Evolutionary conservation across 495 filamentous ascomycete genomes (phyloP).

Genomic region (Penicillium dipodomyicola): DNA sequence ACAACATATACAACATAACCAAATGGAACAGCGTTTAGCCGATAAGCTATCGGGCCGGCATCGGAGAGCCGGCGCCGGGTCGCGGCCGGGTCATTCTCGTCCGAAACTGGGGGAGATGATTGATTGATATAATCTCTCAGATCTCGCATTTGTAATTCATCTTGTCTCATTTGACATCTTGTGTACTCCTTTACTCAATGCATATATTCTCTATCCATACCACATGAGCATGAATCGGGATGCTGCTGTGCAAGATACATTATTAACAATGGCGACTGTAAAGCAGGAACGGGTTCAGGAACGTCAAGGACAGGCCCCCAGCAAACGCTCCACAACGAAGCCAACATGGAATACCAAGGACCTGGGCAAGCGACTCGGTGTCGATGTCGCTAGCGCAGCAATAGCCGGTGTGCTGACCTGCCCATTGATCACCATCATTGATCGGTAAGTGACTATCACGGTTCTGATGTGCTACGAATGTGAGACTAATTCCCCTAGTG

Average conservation of each 20-base stretch:
- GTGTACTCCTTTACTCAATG: constrained; percentile 1
- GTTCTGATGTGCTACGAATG: background rate
- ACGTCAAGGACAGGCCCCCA: constrained; percentile 14
- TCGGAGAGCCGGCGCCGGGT: constrained; percentile 28
- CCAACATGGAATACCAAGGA: constrained; percentile 74
- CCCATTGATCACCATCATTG: constrained; percentile 86
- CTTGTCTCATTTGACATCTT: constrained; percentile 17
- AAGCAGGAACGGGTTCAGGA: constrained; percentile 7
- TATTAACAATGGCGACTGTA: constrained; percentile 30
- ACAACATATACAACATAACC: too few species aligned
- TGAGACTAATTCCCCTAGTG: constrained; percentile 47
- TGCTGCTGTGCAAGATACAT: constrained; percentile 32
- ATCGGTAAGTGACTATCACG: constrained; percentile 59
- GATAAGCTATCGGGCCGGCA: constrained; percentile 30
- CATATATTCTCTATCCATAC: background rate
- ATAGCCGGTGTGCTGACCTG: constrained; percentile 80
- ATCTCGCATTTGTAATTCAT: constrained; percentile 22
- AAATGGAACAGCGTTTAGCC: constrained; percentile 18
- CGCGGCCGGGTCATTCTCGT: constrained; percentile 35
- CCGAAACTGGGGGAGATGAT: constrained; percentile 18
- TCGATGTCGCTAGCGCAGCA: constrained; percentile 72
- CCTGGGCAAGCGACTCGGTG: constrained; percentile 62
- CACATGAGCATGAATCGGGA: constrained; percentile 32
- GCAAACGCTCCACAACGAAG: constrained; percentile 13
- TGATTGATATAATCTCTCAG: constrained; percentile 2